Conservation (phyloP, 257 asterid genomes). For the Knoxia roxburghii region DNA sequence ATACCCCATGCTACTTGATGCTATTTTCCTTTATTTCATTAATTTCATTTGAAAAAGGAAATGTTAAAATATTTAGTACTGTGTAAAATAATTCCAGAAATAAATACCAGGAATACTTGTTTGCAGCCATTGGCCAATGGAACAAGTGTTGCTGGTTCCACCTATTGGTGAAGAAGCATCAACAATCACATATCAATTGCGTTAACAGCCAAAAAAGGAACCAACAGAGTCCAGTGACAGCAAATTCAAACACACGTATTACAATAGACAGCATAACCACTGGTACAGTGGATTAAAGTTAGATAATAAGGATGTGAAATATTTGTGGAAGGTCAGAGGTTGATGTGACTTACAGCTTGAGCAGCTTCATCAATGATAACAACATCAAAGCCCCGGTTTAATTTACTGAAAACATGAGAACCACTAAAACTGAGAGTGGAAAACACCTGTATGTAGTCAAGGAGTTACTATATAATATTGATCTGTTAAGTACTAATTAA, state of each 20-base stretch:
- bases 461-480: slow-evolving; percentile 18
- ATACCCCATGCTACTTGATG: background rate
- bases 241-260: background rate
- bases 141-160: slow-evolving; percentile 87
- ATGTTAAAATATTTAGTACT: background rate
- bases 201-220: background rate
- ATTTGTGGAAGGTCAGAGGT: background rate
- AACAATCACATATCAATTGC: slow-evolving; percentile 5
- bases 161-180: slow-evolving; percentile 45
- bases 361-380: slow-evolving; percentile 99
- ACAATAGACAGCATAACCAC: background rate
- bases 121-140: slow-evolving; percentile 95
- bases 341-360: slow-evolving; percentile 77
- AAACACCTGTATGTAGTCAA: slow-evolving; percentile 66
- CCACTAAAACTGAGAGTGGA: slow-evolving; percentile 98
- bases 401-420: slow-evolving; percentile 65
- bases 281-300: background rate
- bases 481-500: slow-evolving; percentile 12
- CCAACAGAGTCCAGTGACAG: background rate
- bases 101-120: slow-evolving; percentile 86
- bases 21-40: background rate
- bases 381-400: slow-evolving; percentile 88
- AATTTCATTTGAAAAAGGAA: background rate
- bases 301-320: background rate
- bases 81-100: slow-evolving; percentile 6